A percentile compares a stretch with the other conserved stretches of the same genome.
These are phyloP conservation scores for Coemansia sp. DNA, from an alignment of 192 early-diverging fungal genomes.

Conservation along the genomic window DNA sequence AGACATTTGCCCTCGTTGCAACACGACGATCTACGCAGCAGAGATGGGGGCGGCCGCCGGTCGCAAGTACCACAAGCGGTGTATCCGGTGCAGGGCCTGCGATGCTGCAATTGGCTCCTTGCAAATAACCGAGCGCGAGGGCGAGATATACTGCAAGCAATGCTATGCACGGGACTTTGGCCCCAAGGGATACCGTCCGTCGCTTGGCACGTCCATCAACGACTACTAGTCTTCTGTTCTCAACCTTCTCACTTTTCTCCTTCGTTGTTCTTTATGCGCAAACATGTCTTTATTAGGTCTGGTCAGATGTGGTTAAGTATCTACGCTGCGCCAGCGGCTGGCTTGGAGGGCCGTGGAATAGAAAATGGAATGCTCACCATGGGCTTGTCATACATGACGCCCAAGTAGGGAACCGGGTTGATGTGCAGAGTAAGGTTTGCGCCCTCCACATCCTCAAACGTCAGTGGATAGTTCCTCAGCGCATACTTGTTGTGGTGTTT, in stretches of 20 bases:
- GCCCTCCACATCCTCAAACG: constrained; percentile 29
- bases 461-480: constrained; percentile 37
- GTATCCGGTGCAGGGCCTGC: constrained; percentile 49
- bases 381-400: constrained; percentile 48
- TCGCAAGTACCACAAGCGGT: constrained; percentile 52
- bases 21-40: constrained; percentile 40
- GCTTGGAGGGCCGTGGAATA: constrained; percentile 23
- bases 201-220: constrained; percentile 30
- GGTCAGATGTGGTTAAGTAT: too few relatives aligned
- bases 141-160: constrained; percentile 49
- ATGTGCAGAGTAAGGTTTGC: constrained; percentile 49
- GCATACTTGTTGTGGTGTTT: constrained; percentile 53
- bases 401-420: constrained; percentile 52
- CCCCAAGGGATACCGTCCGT: constrained; percentile 37
- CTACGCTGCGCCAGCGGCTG: not conserved
- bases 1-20: constrained; percentile 49
- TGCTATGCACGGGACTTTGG: constrained; percentile 54
- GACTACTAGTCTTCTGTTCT: constrained; percentile 16
- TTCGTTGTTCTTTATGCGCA: too few relatives aligned
- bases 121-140: constrained; percentile 49
- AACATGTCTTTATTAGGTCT: not conserved
- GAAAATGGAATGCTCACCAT: constrained; percentile 30
- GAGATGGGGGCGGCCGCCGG: constrained; percentile 47
- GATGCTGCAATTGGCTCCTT: constrained; percentile 30
- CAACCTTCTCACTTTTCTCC: not conserved